Evolutionary conservation across 108 stramenopile genomes (phyloP).

Genomic region (Thalassiosira profunda): DNA sequence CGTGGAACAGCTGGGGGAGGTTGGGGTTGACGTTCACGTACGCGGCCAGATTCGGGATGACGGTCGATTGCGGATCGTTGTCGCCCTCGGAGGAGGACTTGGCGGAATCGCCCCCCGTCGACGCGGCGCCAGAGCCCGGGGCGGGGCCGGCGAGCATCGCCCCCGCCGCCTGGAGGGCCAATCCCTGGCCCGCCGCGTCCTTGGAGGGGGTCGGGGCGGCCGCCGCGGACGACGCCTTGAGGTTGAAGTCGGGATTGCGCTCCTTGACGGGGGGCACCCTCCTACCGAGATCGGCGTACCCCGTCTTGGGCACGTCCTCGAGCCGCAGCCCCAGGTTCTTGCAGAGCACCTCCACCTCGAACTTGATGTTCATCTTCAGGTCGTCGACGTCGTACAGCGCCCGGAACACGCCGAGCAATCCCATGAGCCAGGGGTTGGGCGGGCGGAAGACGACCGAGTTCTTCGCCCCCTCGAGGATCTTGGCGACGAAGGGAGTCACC

Average conservation of each 20-base stretch:
- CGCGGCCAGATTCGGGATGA: conserved; percentile 96
- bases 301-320: conserved; percentile 90
- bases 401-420: conserved; percentile 92
- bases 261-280: conserved; percentile 92
- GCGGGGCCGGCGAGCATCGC: conserved; percentile 54
- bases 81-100: conserved; percentile 44
- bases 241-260: conserved; percentile 98
- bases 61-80: conserved; percentile 82
- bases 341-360: conserved; percentile 99
- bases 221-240: conserved; percentile 61
- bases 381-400: conserved; percentile 96
- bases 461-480: conserved; percentile 97
- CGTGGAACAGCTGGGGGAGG: conserved; percentile 82
- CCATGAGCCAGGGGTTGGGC: conserved; percentile 99
- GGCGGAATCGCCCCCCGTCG: conserved; percentile 45
- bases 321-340: conserved; percentile 95
- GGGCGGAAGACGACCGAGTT: conserved; percentile 93
- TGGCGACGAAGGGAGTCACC: conserved; percentile 98
- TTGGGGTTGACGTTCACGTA: conserved; percentile 95
- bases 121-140: conserved; percentile 35
- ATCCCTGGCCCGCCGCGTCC: conserved; percentile 32
- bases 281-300: conserved; percentile 63
- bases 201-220: conserved; percentile 34
- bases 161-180: conserved; percentile 28
- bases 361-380: conserved; percentile 99